Base-by-base conservation (phyloP, 805 yeast species). In the Metschnikowia sp. region DNA sequence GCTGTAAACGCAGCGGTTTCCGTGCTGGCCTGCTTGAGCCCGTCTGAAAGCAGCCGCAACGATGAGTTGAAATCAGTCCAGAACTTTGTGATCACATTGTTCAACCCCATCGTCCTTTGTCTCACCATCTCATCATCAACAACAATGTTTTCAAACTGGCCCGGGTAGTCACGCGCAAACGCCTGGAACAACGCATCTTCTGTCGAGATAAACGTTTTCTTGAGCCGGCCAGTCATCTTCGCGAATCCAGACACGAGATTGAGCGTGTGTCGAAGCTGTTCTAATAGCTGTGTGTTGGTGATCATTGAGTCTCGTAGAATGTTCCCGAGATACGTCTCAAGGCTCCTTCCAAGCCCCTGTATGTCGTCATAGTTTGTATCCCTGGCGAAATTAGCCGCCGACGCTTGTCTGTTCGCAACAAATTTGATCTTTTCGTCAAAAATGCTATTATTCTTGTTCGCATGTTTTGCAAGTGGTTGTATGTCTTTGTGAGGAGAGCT, bases 261-360 rank as follows among this genome's bases (percentile, higher is more conserved):
- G 48, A 81, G 65, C 47, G 82, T 56, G 42, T 64, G 65, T 52
- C 76, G 72, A 39, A 79, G 56, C 12, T 74, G 64, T 40, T 73
- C 70, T 38, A 84, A 68, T 43, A 84, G 63, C 40, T 71, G 73
- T 15, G 78, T 74, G 47, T 81, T 79, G 2, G 91, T 83, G 45
- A 87, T 69, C 61, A 87, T 73, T 10, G 89, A 80, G 53, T 84
- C 86, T 52, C 81, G 76, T 53, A 88, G 63, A 18, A 83, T 73
- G 2, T 83, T 78, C 59, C 83, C 86, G 50, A 88, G 67, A 56
- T 78, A 83, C 8, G 75, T 69, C 38, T 82, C 79, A 46, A 86
- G 72, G 30, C 65, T 65, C 59, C 28, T 65, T 57, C 48, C 76
- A 79, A 47, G 81, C 6, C 41, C 52, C n/a, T 38, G 34, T 10